Evolutionary conservation across 768 basidiomycete genomes (phyloP).

Genomic region (Boletus subcaerulescens): DNA sequence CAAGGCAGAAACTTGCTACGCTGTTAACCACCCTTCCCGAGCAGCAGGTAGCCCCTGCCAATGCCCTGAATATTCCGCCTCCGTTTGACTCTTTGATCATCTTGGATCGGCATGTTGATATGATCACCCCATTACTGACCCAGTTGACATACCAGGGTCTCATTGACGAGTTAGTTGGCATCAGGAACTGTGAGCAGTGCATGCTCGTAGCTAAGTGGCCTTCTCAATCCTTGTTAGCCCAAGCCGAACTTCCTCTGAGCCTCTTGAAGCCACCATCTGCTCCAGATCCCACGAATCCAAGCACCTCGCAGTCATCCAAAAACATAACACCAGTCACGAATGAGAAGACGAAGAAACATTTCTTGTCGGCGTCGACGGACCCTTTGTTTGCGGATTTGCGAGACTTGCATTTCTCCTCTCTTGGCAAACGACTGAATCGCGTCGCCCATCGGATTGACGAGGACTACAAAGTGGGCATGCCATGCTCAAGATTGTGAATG

Average conservation of each 20-base stretch:
- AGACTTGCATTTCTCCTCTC: slow-evolving; percentile 89
- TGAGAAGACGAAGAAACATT: slow-evolving; percentile 88
- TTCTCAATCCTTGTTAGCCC: slow-evolving; percentile 44
- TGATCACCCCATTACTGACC: slow-evolving; percentile 93
- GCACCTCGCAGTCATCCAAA: slow-evolving; percentile 41
- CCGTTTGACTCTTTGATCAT: slow-evolving; percentile 85
- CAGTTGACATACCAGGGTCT: slow-evolving; percentile 97
- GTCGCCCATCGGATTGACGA: slow-evolving; percentile 85
- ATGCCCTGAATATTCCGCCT: slow-evolving; percentile 46
- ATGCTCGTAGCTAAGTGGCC: neutral
- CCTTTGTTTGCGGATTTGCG: slow-evolving; percentile 78
- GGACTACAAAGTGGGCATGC: slow-evolving; percentile 73
- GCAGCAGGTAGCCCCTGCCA: slow-evolving; percentile 35
- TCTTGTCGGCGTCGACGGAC: slow-evolving; percentile 74
- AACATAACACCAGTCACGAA: slow-evolving; percentile 55
- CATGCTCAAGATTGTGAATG: neutral
- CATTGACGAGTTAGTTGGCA: slow-evolving; percentile 86
- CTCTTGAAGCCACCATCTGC: slow-evolving; percentile 57
- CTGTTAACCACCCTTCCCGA: slow-evolving; percentile 61
- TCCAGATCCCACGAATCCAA: slow-evolving; percentile 37
- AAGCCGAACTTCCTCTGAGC: slow-evolving; percentile 76
- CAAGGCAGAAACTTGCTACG: slow-evolving; percentile 64
- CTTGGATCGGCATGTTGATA: slow-evolving; percentile 86
- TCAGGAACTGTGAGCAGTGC: slow-evolving; percentile 77
- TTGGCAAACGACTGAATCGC: slow-evolving; percentile 77